Percentiles rank a stretch among this genome's conserved stretches.
phyloP scores from a whole-genome alignment of 2,329 filamentous ascomycete species.

The Hymenoscyphus linearis region DNA sequence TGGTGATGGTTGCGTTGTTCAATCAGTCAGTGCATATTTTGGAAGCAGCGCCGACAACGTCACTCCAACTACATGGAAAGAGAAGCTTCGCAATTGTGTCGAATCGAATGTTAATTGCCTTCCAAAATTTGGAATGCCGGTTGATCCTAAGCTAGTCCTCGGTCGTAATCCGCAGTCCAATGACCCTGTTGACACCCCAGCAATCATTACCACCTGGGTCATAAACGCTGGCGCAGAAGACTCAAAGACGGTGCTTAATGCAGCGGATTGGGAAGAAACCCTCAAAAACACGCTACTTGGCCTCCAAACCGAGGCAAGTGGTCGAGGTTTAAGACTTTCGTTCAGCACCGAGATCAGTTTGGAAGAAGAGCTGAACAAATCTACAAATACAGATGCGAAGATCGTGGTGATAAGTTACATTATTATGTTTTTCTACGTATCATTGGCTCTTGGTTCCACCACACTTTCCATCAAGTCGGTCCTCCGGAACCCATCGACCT shows the following conservation, averaged over 20 bases:
- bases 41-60: conserved; percentile 59
- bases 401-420: conserved; percentile 96
- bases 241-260: conserved; percentile 61
- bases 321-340: conserved; percentile 77
- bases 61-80: conserved; percentile 63
- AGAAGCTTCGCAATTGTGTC: conserved; percentile 67
- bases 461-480: conserved; percentile 73
- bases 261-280: conserved; percentile 84
- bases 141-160: conserved; percentile 79
- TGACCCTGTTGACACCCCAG: conserved; percentile 66
- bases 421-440: conserved; percentile 98
- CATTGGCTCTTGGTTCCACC: conserved; percentile 83
- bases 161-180: conserved; percentile 67
- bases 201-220: conserved; percentile 91
- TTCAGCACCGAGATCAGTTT: conserved; percentile 95
- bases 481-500: conserved; percentile 73
- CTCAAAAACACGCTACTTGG: conserved; percentile 68
- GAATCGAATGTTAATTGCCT: conserved; percentile 78
- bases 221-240: conserved; percentile 80
- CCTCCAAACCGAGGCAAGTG: conserved; percentile 73
- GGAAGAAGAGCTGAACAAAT: conserved; percentile 94
- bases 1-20: conserved; percentile 82
- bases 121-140: conserved; percentile 81
- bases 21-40: conserved; percentile 90
- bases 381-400: conserved; percentile 95